Conservation (phyloP, 2,329 filamentous ascomycete species). For the Arthrobotrys pseudoclavata region DNA sequence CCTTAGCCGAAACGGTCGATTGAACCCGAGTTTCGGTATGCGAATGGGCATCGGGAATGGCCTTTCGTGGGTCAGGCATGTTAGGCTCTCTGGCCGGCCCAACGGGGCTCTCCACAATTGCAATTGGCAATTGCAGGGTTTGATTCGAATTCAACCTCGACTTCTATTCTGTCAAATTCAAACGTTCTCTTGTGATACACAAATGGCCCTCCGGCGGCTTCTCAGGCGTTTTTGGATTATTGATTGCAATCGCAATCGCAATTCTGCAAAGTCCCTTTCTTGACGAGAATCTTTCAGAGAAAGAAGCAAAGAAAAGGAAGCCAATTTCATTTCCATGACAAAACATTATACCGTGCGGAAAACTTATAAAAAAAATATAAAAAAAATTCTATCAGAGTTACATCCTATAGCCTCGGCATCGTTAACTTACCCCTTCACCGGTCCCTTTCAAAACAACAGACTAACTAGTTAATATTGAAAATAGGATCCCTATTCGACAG, state of each 20-base stretch:
- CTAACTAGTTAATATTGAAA: background rate
- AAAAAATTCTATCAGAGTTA: conserved; percentile 25
- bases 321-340: conserved; percentile 33
- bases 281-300: background rate
- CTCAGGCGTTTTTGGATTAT: conserved; percentile 4
- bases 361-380: background rate
- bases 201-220: background rate
- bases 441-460: conserved; percentile 17
- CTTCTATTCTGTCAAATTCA: background rate
- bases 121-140: background rate
- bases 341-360: conserved; percentile 34
- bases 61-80: conserved; percentile 30
- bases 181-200: conserved; percentile 9
- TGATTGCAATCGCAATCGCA: background rate
- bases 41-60: conserved; percentile 40
- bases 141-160: background rate
- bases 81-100: conserved; percentile 25
- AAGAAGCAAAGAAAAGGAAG: background rate
- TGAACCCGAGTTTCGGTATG: conserved; percentile 53
- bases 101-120: conserved; percentile 18
- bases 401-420: conserved; percentile 18
- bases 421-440: background rate
- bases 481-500: conserved; percentile 1
- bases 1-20: conserved; percentile 44
- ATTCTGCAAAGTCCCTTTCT: background rate